Evolutionary conservation across 2,329 filamentous ascomycete species (phyloP).

Genomic region (Penicillium sp.): DNA sequence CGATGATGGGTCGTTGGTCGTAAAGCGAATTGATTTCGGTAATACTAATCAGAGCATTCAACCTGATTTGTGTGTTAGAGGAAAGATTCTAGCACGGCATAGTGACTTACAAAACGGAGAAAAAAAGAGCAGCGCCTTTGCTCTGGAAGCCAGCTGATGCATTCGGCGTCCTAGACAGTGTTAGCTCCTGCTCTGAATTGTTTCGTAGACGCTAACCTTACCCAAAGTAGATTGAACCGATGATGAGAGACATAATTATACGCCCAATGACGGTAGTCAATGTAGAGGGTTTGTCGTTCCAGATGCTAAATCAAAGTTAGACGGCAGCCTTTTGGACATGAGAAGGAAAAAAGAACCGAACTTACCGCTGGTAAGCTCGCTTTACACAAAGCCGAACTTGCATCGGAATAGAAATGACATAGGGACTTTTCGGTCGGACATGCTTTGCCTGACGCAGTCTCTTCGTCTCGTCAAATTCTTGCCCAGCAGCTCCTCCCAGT

Average conservation of each 20-base stretch:
- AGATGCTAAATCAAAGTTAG: slow-evolving; percentile 50
- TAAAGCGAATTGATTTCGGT: slow-evolving; percentile 81
- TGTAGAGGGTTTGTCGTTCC: slow-evolving; percentile 72
- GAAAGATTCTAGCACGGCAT: not conserved
- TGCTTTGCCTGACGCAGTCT: slow-evolving; percentile 37
- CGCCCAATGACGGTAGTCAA: slow-evolving; percentile 66
- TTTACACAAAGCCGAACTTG: slow-evolving; percentile 79
- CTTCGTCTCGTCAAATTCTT: slow-evolving; percentile 33
- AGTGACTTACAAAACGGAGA: slow-evolving; percentile 76
- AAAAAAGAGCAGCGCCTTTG: slow-evolving; percentile 78
- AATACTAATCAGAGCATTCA: slow-evolving; percentile 62
- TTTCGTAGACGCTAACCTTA: slow-evolving; percentile 2
- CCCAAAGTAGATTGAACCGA: slow-evolving; percentile 56
- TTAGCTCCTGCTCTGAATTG: slow-evolving; percentile 3
- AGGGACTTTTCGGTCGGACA: slow-evolving; percentile 54
- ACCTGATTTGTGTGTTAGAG: slow-evolving; percentile 9
- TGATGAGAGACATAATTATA: slow-evolving; percentile 70
- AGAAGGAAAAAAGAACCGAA: not conserved
- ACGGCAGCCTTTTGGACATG: not conserved
- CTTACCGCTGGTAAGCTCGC: slow-evolving; percentile 69
- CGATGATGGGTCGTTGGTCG: slow-evolving; percentile 84
- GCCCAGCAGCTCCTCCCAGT: slow-evolving; percentile 29
- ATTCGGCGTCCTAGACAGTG: slow-evolving; percentile 65
- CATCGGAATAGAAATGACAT: slow-evolving; percentile 72
- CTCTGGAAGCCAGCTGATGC: slow-evolving; percentile 72